Percentiles rank a stretch among this genome's conserved stretches.
Evolutionary conservation across 208 protist species (phyloP).

Genomic region (Leishmania turanica): DNA sequence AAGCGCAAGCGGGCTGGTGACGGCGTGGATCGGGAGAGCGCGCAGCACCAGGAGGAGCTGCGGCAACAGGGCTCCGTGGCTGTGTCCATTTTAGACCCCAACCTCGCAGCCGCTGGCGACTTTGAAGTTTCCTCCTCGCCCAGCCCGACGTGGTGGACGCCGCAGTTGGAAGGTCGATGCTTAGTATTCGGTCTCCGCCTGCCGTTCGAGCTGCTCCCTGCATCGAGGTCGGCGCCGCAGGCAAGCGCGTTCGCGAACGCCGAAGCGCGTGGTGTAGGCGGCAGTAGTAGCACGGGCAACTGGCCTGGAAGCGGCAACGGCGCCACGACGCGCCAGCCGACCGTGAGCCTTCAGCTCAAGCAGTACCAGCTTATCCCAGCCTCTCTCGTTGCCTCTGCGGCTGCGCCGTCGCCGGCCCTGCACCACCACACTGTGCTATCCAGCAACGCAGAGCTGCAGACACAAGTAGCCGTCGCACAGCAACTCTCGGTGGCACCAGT

Average conservation of each 20-base stretch:
- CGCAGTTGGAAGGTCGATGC: slow-evolving; percentile 21
- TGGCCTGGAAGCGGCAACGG: background rate
- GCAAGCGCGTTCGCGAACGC: background rate
- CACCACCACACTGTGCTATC: background rate
- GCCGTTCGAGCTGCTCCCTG: slow-evolving; percentile 24
- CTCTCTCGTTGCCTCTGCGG: background rate
- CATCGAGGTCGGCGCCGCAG: background rate
- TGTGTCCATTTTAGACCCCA: background rate
- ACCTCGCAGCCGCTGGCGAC: background rate
- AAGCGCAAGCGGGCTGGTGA: background rate
- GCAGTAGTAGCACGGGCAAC: background rate
- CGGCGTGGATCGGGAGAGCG: background rate
- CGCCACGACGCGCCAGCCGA: slow-evolving; percentile 1
- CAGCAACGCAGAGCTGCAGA: background rate
- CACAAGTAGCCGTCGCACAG: background rate
- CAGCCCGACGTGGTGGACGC: slow-evolving; percentile 21
- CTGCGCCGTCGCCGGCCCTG: background rate
- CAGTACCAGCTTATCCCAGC: slow-evolving; percentile 14
- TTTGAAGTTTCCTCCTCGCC: background rate
- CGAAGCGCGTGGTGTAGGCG: background rate
- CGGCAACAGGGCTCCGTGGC: background rate
- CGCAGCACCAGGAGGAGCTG: background rate
- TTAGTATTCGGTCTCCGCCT: slow-evolving; percentile 27
- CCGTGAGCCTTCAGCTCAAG: slow-evolving; percentile 24
- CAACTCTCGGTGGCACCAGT: background rate